Percentiles rank a stretch among this genome's conserved stretches.
phyloP scores from a whole-genome alignment of 2,329 filamentous ascomycete genomes.

The Hirsutella thompsonii region DNA sequence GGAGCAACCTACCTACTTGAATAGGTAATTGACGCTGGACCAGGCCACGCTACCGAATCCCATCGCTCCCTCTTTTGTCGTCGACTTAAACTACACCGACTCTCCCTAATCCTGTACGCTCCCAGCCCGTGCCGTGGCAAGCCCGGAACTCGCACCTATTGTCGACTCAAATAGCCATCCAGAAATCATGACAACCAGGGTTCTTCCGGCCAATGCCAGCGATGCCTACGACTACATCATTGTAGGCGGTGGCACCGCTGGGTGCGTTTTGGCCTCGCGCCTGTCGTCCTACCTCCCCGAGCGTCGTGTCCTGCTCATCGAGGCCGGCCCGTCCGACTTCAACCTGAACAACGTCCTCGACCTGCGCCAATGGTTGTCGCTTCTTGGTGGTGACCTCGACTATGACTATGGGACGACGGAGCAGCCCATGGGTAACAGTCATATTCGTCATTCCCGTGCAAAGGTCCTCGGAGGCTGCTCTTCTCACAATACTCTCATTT shows the following conservation, averaged over 20 bases:
- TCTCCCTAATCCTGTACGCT: background rate
- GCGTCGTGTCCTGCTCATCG: slow-evolving; percentile 71
- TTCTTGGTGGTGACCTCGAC: slow-evolving; percentile 79
- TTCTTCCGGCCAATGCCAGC: slow-evolving; percentile 49
- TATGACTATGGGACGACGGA: slow-evolving; percentile 85
- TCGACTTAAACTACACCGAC: too few species aligned
- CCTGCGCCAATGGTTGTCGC: slow-evolving; percentile 73
- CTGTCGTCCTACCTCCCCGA: slow-evolving; percentile 73
- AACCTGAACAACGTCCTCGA: slow-evolving; percentile 78
- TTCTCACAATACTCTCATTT: slow-evolving; percentile 88
- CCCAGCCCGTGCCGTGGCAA: background rate
- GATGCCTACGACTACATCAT: slow-evolving; percentile 73
- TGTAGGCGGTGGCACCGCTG: slow-evolving; percentile 74
- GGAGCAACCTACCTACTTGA: too few species aligned
- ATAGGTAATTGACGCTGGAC: too few species aligned
- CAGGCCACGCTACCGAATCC: too few species aligned
- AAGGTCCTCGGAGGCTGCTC: slow-evolving; percentile 90
- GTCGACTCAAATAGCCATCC: background rate
- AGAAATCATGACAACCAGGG: slow-evolving; percentile 48
- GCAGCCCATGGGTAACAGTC: slow-evolving; percentile 83
- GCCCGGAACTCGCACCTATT: background rate
- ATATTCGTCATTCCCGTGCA: slow-evolving; percentile 83
- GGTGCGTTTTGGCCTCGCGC: slow-evolving; percentile 71
- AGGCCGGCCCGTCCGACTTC: slow-evolving; percentile 81
- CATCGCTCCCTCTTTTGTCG: too few species aligned